Evolutionary conservation across 441 rosid species (phyloP).

Genomic region (Cnidoscolus chayamansa): DNA sequence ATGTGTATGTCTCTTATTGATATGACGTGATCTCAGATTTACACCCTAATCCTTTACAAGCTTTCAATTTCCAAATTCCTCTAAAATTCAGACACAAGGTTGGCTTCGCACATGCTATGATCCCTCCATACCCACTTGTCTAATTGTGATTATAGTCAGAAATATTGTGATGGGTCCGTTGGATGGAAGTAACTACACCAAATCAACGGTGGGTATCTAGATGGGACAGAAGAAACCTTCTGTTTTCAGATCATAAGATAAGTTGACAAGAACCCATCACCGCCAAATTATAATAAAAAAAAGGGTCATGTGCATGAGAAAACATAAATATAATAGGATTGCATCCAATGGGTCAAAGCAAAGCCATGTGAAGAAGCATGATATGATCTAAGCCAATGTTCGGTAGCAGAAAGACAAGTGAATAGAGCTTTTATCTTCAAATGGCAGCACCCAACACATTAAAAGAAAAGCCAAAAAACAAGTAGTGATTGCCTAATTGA

Average conservation of each 20-base stretch:
- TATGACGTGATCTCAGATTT: background rate
- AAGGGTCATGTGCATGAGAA: slow-evolving; percentile 13
- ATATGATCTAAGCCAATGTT: slow-evolving; percentile 9
- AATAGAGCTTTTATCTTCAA: slow-evolving; percentile 18
- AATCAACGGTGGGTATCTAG: slow-evolving; percentile 4
- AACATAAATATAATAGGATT: slow-evolving; percentile 14
- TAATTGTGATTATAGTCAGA: background rate
- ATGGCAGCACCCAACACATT: slow-evolving; percentile 15
- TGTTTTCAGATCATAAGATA: background rate
- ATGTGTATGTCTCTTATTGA: too few relatives aligned
- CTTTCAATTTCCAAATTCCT: background rate
- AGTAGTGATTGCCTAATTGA: slow-evolving; percentile 18
- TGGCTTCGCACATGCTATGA: background rate
- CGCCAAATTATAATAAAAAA: slow-evolving; percentile 8
- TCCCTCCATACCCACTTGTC: background rate
- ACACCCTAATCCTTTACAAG: background rate
- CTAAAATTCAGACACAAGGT: background rate
- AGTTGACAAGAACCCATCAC: slow-evolving; percentile 15
- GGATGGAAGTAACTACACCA: background rate
- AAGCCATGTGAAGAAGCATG: slow-evolving; percentile 21
- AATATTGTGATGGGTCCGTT: background rate
- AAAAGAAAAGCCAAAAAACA: slow-evolving; percentile 15
- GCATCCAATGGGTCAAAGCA: slow-evolving; percentile 15
- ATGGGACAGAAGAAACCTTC: background rate
- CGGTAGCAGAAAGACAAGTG: slow-evolving; percentile 27